Conservation (phyloP, 305 asterid species). For the Plantago coronopus region DNA sequence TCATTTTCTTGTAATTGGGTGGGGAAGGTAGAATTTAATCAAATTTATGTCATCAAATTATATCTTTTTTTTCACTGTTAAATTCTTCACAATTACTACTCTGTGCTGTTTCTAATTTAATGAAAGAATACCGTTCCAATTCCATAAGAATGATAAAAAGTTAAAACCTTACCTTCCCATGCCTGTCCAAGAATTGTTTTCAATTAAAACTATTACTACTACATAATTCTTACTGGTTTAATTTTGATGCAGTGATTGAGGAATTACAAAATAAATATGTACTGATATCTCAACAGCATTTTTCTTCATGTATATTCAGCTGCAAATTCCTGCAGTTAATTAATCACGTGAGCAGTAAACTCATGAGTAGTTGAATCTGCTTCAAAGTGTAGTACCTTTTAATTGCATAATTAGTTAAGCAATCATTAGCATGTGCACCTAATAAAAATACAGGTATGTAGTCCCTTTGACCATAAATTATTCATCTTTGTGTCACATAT, state of each 20-base stretch:
- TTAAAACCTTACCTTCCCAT: background rate
- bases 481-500: background rate
- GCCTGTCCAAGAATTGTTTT: no score
- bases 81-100: background rate
- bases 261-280: slow-evolving; percentile 31
- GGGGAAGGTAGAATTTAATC: slow-evolving; percentile 4
- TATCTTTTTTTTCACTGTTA: background rate
- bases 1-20: background rate
- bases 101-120: background rate
- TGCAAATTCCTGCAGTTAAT: slow-evolving; percentile 1
- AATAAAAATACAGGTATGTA: background rate
- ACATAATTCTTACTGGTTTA: background rate
- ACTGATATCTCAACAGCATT: slow-evolving; percentile 14
- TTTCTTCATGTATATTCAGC: background rate
- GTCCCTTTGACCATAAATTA: background rate
- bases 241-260: slow-evolving; percentile 21
- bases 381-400: slow-evolving; percentile 1
- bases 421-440: slow-evolving; percentile 17
- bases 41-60: slow-evolving; percentile 1
- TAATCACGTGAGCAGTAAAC: slow-evolving; percentile 13
- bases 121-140: background rate
- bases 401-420: slow-evolving; percentile 7
- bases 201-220: no score
- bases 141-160: background rate
- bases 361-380: slow-evolving; percentile 23